Conservation (phyloP, 768 basidiomycete species). For the Pulveroboletus frians region DNA sequence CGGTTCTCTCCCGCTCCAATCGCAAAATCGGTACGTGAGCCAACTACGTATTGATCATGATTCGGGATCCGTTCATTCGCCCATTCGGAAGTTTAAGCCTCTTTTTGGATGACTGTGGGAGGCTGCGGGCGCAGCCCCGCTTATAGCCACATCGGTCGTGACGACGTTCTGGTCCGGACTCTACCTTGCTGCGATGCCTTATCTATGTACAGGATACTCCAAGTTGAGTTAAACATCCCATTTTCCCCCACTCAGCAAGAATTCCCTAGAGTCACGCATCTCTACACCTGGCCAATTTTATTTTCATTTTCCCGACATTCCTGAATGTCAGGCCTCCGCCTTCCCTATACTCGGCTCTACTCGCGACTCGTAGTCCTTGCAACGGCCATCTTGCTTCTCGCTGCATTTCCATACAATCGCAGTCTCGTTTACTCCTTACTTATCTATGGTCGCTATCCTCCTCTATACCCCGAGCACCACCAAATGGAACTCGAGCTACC, state of each 20-base stretch:
- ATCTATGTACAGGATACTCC: background rate
- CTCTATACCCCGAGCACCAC: background rate
- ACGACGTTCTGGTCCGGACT: too few relatives aligned
- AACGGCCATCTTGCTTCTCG: background rate
- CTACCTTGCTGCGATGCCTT: background rate
- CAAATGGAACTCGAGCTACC: background rate
- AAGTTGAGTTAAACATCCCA: background rate
- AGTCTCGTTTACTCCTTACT: background rate
- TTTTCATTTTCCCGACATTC: too few relatives aligned
- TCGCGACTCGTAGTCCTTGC: background rate
- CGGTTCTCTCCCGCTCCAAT: too few relatives aligned
- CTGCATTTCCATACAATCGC: background rate
- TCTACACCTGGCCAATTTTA: too few relatives aligned
- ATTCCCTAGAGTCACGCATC: background rate
- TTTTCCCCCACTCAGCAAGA: background rate
- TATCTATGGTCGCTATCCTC: background rate
- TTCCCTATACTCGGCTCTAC: background rate
- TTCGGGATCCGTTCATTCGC: too few relatives aligned
- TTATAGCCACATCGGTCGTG: too few relatives aligned
- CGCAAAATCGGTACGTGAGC: too few relatives aligned
- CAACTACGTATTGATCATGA: too few relatives aligned
- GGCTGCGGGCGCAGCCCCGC: too few relatives aligned
- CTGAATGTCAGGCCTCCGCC: background rate
- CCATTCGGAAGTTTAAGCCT: too few relatives aligned
- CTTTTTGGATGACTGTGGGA: too few relatives aligned